phyloP scores from a whole-genome alignment of 768 basidiomycete genomes.

The Cubamyces sp. region DNA sequence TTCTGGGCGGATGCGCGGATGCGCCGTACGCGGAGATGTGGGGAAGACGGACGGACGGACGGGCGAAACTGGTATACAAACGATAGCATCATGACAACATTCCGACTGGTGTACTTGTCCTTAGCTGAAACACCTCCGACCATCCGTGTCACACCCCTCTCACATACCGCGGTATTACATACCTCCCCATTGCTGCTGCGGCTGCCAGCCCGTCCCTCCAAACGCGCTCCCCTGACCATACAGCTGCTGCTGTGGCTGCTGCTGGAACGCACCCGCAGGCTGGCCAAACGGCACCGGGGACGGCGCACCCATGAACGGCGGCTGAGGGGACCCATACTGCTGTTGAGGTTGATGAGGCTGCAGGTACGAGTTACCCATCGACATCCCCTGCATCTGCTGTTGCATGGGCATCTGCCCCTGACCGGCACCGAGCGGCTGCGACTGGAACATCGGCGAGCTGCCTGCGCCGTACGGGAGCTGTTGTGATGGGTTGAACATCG shows the following conservation, averaged over 20 bases:
- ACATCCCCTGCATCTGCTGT: constrained; percentile 31
- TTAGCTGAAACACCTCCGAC: neutral
- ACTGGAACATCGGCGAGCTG: constrained; percentile 36
- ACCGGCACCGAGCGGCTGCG: constrained; percentile 30
- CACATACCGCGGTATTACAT: constrained; percentile 19
- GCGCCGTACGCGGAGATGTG: too few relatives aligned
- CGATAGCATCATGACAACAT: neutral
- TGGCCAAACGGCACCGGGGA: constrained; percentile 35
- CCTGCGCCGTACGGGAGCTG: constrained; percentile 29
- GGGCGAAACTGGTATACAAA: too few relatives aligned
- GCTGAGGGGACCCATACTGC: constrained; percentile 8
- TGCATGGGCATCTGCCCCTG: constrained; percentile 39
- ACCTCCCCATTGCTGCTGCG: constrained; percentile 20
- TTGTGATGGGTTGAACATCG: constrained; percentile 14
- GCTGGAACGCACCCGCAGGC: constrained; percentile 29
- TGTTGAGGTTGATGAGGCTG: constrained; percentile 31
- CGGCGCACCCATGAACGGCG: constrained; percentile 22
- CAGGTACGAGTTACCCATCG: constrained; percentile 24
- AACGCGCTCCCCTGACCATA: constrained; percentile 23
- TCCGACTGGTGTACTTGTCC: neutral
- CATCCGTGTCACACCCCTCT: neutral
- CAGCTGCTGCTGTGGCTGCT: constrained; percentile 30
- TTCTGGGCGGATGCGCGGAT: too few relatives aligned
- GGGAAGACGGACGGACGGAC: too few relatives aligned
- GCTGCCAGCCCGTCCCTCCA: constrained; percentile 21